Percentiles rank a stretch among this genome's conserved stretches.
phyloP scores from a whole-genome alignment of 2,329 filamentous ascomycete species.

The Neonectria neomacrospora region DNA sequence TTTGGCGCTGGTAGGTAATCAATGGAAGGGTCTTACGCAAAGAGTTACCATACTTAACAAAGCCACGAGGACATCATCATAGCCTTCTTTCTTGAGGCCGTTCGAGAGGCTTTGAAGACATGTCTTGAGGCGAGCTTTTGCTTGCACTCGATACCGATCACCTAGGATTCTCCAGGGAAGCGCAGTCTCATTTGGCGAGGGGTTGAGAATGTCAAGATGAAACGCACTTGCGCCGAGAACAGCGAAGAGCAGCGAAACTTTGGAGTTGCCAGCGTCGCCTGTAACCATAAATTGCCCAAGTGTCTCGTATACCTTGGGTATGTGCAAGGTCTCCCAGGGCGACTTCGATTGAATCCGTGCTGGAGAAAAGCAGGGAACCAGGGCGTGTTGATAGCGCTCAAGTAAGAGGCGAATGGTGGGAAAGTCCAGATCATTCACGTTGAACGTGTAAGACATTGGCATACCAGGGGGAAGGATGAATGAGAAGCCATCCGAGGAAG shows the following conservation, averaged over 20 bases:
- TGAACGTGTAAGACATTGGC: conserved; percentile 12
- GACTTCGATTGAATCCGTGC: conserved; percentile 16
- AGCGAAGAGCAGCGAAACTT: conserved; percentile 16
- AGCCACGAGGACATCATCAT: conserved; percentile 20
- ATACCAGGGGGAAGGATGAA: conserved; percentile 6
- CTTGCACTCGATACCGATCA: background rate
- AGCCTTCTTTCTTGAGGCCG: conserved; percentile 12
- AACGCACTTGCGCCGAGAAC: conserved; percentile 18
- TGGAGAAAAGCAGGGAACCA: conserved; percentile 15
- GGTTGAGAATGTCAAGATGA: conserved; percentile 15
- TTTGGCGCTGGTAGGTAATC: too few species aligned
- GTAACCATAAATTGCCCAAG: conserved; percentile 19
- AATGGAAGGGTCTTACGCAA: conserved; percentile 5
- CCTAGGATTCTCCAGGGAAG: conserved; percentile 12
- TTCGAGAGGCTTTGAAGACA: conserved; percentile 8
- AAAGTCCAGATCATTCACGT: conserved; percentile 16
- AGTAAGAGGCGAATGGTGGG: conserved; percentile 17
- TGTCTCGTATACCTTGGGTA: conserved; percentile 18
- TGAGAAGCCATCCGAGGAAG: background rate
- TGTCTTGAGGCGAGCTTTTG: conserved; percentile 12
- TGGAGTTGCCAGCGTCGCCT: conserved; percentile 15
- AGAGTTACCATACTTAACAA: conserved; percentile 23
- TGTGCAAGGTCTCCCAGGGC: conserved; percentile 11
- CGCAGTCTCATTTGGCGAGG: background rate
- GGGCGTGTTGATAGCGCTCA: conserved; percentile 16